Evolutionary conservation across 331 rosid species (phyloP).

Genomic region (Dryas integrifolia): DNA sequence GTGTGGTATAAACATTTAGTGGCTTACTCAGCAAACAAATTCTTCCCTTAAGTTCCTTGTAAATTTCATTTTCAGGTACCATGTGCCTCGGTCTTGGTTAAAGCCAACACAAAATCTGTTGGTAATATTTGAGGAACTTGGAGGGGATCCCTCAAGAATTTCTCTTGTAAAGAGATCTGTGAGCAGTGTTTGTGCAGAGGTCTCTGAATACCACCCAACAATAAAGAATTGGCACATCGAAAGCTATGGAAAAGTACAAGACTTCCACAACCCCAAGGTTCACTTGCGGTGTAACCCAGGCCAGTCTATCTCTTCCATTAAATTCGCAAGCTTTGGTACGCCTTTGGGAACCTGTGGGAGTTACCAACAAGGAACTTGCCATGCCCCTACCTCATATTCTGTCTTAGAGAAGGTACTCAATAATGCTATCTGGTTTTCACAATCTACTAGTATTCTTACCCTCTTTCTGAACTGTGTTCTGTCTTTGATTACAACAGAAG

Average conservation of each 20-base stretch:
- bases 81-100: conserved; percentile 94
- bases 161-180: conserved; percentile 81
- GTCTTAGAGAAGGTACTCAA: conserved; percentile 68
- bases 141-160: conserved; percentile 83
- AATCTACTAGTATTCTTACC: background rate
- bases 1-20: conserved; percentile 2
- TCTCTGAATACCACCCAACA: conserved; percentile 83
- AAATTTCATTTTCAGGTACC: conserved; percentile 66
- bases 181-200: conserved; percentile 75
- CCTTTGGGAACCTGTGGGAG: conserved; percentile 90
- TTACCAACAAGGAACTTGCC: conserved; percentile 84
- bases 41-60: conserved; percentile 13
- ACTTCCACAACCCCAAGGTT: conserved; percentile 73
- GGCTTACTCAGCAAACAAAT: conserved; percentile 14
- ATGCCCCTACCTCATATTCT: conserved; percentile 62
- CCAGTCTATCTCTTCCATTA: conserved; percentile 76
- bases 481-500: conserved; percentile 48
- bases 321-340: conserved; percentile 97
- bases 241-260: conserved; percentile 71
- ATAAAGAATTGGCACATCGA: conserved; percentile 90
- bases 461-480: conserved; percentile 8
- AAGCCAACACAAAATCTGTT: conserved; percentile 77
- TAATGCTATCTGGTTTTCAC: background rate
- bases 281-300: conserved; percentile 77
- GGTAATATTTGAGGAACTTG: conserved; percentile 92